phyloP scores from a whole-genome alignment of 805 yeast genomes.

The Candida vartiovaarae region DNA sequence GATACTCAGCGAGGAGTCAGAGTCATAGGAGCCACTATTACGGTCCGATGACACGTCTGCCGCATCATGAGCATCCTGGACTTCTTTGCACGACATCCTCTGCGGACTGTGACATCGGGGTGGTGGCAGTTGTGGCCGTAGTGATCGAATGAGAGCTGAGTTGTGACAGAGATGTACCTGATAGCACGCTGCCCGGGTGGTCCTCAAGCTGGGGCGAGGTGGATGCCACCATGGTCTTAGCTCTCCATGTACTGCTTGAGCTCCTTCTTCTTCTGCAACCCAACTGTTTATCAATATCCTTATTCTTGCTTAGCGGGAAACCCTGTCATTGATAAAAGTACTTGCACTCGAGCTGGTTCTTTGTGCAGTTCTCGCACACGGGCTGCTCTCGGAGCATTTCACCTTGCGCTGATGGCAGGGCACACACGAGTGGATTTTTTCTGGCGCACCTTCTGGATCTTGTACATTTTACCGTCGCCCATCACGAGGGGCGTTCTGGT shows the following conservation, averaged over 20 bases:
- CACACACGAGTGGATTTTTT: conserved; percentile 46
- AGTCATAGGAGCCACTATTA: conserved; percentile 13
- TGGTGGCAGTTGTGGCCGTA: not conserved
- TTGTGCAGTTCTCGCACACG: conserved; percentile 43
- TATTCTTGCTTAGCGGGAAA: conserved; percentile 26
- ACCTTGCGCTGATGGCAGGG: conserved; percentile 53
- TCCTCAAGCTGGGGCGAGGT: not conserved
- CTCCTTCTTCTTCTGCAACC: conserved; percentile 19
- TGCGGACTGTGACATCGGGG: not conserved
- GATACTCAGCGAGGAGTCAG: conserved; percentile 19
- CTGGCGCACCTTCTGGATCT: conserved; percentile 56
- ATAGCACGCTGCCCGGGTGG: too few species aligned
- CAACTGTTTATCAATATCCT: conserved; percentile 17
- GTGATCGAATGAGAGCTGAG: too few species aligned
- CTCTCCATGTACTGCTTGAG: conserved; percentile 19
- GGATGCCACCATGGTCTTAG: conserved; percentile 12
- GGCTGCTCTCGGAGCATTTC: conserved; percentile 51
- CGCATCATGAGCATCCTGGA: too few species aligned
- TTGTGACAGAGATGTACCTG: too few species aligned
- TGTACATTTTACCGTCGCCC: conserved; percentile 48
- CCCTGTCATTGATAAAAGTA: conserved; percentile 52
- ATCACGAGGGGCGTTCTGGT: conserved; percentile 30
- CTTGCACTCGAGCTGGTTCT: conserved; percentile 40
- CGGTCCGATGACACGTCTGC: not conserved
- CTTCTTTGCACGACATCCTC: too few species aligned